Percentiles rank a stretch among this genome's conserved stretches.
Evolutionary conservation across 2,329 filamentous ascomycete genomes (phyloP).

Genomic region (Talaromyces islandicus): DNA sequence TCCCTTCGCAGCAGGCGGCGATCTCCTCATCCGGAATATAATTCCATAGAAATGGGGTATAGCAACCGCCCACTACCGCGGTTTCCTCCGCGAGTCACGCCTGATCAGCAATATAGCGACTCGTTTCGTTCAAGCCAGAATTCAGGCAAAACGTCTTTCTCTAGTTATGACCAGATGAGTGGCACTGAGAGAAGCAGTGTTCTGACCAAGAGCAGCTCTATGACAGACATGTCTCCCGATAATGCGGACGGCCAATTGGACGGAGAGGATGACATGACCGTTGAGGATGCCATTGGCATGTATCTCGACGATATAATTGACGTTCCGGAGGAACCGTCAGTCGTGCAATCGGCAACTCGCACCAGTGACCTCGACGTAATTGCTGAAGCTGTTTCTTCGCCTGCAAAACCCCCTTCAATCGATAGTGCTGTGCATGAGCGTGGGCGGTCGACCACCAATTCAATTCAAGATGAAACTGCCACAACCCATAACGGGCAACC

Average conservation of each 20-base stretch:
- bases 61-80: slow-evolving; percentile 24
- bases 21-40: slow-evolving; percentile 18
- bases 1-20: slow-evolving; percentile 24
- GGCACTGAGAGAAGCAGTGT: slow-evolving; percentile 81
- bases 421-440: background rate
- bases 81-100: slow-evolving; percentile 23
- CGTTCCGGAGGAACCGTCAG: slow-evolving; percentile 31
- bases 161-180: slow-evolving; percentile 51
- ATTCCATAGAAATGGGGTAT: slow-evolving; percentile 16
- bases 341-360: slow-evolving; percentile 4
- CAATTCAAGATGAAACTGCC: background rate
- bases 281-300: slow-evolving; percentile 56
- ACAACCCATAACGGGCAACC: background rate
- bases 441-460: background rate
- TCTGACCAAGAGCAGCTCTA: slow-evolving; percentile 70
- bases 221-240: slow-evolving; percentile 53
- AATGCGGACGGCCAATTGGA: slow-evolving; percentile 63
- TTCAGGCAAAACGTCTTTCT: slow-evolving; percentile 55
- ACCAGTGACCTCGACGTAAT: slow-evolving; percentile 6
- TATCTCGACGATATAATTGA: slow-evolving; percentile 55
- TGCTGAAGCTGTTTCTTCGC: slow-evolving; percentile 5
- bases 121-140: slow-evolving; percentile 52
- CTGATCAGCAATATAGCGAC: slow-evolving; percentile 25
- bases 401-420: slow-evolving; percentile 3
- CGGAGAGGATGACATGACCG: slow-evolving; percentile 47